Evolutionary conservation across 371 early-diverging fungal species (phyloP), one percentile per base, ranked within the genome.

Genomic region (Mucor piriformis): DNA sequence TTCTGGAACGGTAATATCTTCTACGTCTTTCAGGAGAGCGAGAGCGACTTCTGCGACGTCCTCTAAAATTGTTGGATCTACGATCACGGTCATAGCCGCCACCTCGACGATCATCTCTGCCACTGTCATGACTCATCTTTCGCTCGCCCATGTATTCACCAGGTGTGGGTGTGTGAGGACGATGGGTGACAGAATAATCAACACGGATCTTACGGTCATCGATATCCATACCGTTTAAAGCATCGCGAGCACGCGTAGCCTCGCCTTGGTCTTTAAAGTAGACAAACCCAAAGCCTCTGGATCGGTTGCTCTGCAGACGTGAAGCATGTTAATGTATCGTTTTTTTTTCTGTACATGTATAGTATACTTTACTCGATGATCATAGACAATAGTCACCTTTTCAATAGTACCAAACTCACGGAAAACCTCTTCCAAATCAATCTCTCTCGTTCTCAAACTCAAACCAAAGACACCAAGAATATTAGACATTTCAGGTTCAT

Each of bases 281-380:
- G 65, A 95, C 91, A 70, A 94, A 93, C 35, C 90, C 95, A 63
- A 95, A 94, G 8, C 87, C 90, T 51, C 86, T 74, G 50, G 92
- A 90, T 64, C 70, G 44, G 33, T 67, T 61, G 49, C 65, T 73
- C 73, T 73, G 57, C 0, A 38, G 48, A 20, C 20, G n/a, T 15
- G 15, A n/a, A 23, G 16, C 25, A 16, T 23, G n/a, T 25, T 32
- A 40, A 25, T 47, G 23, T n/a, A 10, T 16, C 2, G 12, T 37
- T 35, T 29, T 29, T 48, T 16, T 10, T 18, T 29, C 24, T 23
- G 25, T 18, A 18, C 4, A 42, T 18, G 18, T 1, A 42, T 5
- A 42, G 0, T 18, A 8, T 51, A 27, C 24, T 72, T 70, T 79
- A 85, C 85, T 57, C 81, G 56, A 54, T 81, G 83, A 48, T 85